Percentiles rank a stretch among this genome's conserved stretches.
phyloP scores from a whole-genome alignment of 1,139 yeast species.

The Pichia kudriavzevii region DNA sequence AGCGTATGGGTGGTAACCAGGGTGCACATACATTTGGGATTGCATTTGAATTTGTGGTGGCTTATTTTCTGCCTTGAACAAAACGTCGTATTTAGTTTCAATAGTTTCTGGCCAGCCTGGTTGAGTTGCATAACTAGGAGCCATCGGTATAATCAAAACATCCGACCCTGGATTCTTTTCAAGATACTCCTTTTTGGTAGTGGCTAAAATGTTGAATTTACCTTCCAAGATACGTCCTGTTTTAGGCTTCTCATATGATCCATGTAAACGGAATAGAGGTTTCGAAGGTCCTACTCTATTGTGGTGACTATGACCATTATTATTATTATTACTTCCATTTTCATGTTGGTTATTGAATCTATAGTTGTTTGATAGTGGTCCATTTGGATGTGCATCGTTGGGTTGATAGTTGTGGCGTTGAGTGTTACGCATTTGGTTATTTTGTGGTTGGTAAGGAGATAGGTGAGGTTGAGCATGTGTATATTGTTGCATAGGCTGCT shows the following conservation, averaged over 20 bases:
- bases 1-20: background rate
- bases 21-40: constrained; percentile 14
- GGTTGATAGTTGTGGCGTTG: constrained; percentile 1
- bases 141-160: constrained; percentile 36
- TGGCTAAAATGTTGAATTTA: constrained; percentile 53
- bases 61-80: constrained; percentile 32
- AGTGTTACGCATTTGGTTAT: constrained; percentile 3
- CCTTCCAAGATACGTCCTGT: constrained; percentile 35
- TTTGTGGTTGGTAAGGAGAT: constrained; percentile 13
- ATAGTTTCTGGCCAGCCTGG: constrained; percentile 75
- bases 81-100: constrained; percentile 42
- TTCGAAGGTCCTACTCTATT: constrained; percentile 3
- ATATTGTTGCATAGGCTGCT: no score
- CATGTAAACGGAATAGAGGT: constrained; percentile 29
- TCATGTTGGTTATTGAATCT: background rate
- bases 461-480: constrained; percentile 14
- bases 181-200: constrained; percentile 32
- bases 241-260: constrained; percentile 35
- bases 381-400: constrained; percentile 6
- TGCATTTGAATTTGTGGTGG: constrained; percentile 13
- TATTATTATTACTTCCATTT: constrained; percentile 1
- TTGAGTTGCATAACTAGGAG: constrained; percentile 63
- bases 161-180: constrained; percentile 25
- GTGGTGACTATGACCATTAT: constrained; percentile 2
- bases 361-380: constrained; percentile 4